A percentile compares a stretch with the other conserved stretches of the same genome.
These are phyloP conservation scores for Neonectria coccinea DNA, from an alignment of 2,329 filamentous ascomycete genomes.

Conservation along the genomic window DNA sequence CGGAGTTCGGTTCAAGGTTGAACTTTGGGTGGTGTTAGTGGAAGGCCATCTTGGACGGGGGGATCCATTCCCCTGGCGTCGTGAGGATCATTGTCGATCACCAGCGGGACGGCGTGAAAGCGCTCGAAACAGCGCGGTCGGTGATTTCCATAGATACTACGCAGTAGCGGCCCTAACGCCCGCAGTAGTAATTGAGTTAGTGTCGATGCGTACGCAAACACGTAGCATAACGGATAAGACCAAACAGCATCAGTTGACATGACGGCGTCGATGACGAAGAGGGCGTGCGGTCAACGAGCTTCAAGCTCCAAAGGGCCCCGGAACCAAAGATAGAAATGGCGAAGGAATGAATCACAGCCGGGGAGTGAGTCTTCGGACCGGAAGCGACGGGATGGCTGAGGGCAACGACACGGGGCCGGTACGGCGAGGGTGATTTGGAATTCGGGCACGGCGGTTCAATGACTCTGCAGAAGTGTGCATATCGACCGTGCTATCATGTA, in stretches of 20 bases:
- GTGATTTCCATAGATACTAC: not conserved
- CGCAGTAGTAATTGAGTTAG: not conserved
- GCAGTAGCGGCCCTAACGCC: not conserved
- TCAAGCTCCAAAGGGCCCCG: not conserved
- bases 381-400: slow-evolving; percentile 4
- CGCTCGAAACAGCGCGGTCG: not conserved
- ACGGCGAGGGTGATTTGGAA: not conserved
- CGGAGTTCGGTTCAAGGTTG: not conserved
- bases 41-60: not conserved
- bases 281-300: not conserved
- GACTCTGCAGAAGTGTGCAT: not conserved
- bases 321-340: not conserved
- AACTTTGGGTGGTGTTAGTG: not conserved
- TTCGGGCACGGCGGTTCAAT: not conserved
- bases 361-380: not conserved
- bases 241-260: not conserved
- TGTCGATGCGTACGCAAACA: not conserved
- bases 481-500: not conserved
- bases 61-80: not conserved
- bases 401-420: not conserved
- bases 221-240: not conserved
- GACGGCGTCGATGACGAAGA: slow-evolving; percentile 1
- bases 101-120: slow-evolving; percentile 2
- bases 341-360: not conserved
- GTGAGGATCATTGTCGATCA: slow-evolving; percentile 3